Evolutionary conservation across 306 rosid species (phyloP).

Genomic region (Phaseolus lunatus): DNA sequence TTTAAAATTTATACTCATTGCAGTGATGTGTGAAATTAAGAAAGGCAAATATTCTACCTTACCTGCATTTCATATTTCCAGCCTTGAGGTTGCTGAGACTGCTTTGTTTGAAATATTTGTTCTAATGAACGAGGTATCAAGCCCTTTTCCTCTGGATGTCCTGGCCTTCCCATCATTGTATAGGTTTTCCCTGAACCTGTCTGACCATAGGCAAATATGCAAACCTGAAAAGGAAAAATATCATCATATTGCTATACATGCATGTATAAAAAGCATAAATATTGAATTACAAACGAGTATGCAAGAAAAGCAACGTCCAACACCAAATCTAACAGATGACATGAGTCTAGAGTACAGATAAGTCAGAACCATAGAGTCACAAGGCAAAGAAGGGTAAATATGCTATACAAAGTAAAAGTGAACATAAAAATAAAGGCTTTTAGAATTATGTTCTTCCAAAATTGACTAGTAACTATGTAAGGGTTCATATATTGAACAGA

Average conservation of each 20-base stretch:
- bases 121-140: slow-evolving; percentile 93
- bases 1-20: background rate
- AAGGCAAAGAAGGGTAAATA: background rate
- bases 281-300: slow-evolving; percentile 17
- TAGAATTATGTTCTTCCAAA: background rate
- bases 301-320: background rate
- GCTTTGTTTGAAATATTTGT: slow-evolving; percentile 86
- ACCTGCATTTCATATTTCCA: slow-evolving; percentile 99
- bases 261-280: background rate
- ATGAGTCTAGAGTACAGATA: background rate
- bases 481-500: background rate
- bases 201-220: slow-evolving; percentile 98
- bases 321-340: slow-evolving; percentile 21
- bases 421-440: background rate
- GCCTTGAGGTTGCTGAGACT: slow-evolving; percentile 83
- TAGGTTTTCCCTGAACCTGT: slow-evolving; percentile 98
- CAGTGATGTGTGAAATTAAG: slow-evolving; percentile 6
- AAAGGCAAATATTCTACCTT: slow-evolving; percentile 37
- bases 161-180: slow-evolving; percentile 98
- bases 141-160: slow-evolving; percentile 79
- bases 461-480: background rate
- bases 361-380: slow-evolving; percentile 8
- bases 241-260: slow-evolving; percentile 13
- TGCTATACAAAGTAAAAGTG: background rate
- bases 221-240: slow-evolving; percentile 70